Percentiles rank a stretch among this genome's conserved stretches.
phyloP scores from a whole-genome alignment of 2,329 filamentous ascomycete species.

The Sclerotinia minor region DNA sequence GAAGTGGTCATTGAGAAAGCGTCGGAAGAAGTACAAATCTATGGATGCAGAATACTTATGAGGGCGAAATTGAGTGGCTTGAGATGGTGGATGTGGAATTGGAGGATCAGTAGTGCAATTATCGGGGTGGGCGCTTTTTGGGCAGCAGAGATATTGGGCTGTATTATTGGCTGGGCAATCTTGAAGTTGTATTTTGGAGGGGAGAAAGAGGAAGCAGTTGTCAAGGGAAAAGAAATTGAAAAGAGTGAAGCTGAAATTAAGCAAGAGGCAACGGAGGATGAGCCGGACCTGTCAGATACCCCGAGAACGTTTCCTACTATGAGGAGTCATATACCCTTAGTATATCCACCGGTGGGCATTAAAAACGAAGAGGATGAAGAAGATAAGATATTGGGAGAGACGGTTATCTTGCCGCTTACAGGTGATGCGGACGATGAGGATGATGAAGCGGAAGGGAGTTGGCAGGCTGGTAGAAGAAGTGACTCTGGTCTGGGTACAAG shows the following conservation, averaged over 20 bases:
- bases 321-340: slow-evolving; percentile 46
- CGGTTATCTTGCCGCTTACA: slow-evolving; percentile 39
- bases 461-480: slow-evolving; percentile 38
- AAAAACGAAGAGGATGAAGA: slow-evolving; percentile 39
- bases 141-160: slow-evolving; percentile 68
- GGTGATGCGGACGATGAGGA: slow-evolving; percentile 52
- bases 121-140: slow-evolving; percentile 74
- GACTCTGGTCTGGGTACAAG: slow-evolving; percentile 59
- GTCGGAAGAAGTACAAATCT: slow-evolving; percentile 70
- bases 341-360: slow-evolving; percentile 42
- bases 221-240: slow-evolving; percentile 31
- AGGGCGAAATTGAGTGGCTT: slow-evolving; percentile 75
- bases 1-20: slow-evolving; percentile 46
- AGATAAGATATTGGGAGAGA: slow-evolving; percentile 35
- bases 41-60: slow-evolving; percentile 66
- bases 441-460: slow-evolving; percentile 46
- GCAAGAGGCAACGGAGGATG: slow-evolving; percentile 34
- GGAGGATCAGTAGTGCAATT: slow-evolving; percentile 68
- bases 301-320: slow-evolving; percentile 49
- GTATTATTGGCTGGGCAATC: slow-evolving; percentile 65
- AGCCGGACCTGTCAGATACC: slow-evolving; percentile 46
- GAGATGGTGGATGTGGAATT: slow-evolving; percentile 83
- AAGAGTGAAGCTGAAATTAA: slow-evolving; percentile 15
- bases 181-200: slow-evolving; percentile 29
- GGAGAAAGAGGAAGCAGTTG: slow-evolving; percentile 33